phyloP scores from a whole-genome alignment of 768 basidiomycete species.

The Asterophora lycoperdoides region DNA sequence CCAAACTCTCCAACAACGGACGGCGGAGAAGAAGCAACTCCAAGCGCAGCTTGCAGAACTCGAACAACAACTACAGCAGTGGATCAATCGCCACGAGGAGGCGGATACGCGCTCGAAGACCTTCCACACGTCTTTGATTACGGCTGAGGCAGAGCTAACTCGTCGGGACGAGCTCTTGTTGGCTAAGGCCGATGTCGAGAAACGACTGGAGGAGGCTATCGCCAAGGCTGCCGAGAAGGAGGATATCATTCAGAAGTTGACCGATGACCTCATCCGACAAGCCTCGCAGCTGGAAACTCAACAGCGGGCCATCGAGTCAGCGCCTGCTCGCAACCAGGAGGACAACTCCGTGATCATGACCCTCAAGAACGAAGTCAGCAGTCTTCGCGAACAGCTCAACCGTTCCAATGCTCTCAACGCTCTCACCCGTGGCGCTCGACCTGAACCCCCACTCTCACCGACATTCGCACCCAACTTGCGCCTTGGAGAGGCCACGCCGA shows the following conservation, averaged over 20 bases:
- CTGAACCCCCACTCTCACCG: slow-evolving; percentile 74
- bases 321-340: slow-evolving; percentile 67
- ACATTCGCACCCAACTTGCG: slow-evolving; percentile 82
- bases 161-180: slow-evolving; percentile 71
- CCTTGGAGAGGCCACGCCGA: slow-evolving; percentile 38
- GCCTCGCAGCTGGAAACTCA: slow-evolving; percentile 72
- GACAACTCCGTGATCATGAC: slow-evolving; percentile 84
- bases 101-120: slow-evolving; percentile 69
- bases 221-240: slow-evolving; percentile 80
- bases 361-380: slow-evolving; percentile 90
- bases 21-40: slow-evolving; percentile 85
- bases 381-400: slow-evolving; percentile 91
- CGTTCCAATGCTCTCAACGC: slow-evolving; percentile 90
- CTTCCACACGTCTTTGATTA: slow-evolving; percentile 63
- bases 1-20: slow-evolving; percentile 86
- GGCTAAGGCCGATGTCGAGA: slow-evolving; percentile 77
- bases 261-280: slow-evolving; percentile 70
- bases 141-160: slow-evolving; percentile 65
- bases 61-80: slow-evolving; percentile 81
- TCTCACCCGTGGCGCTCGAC: slow-evolving; percentile 69
- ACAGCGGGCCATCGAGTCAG: slow-evolving; percentile 62
- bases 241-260: slow-evolving; percentile 73
- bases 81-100: slow-evolving; percentile 87
- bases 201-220: slow-evolving; percentile 71
- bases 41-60: slow-evolving; percentile 70